Evolutionary conservation across 495 filamentous ascomycete species (phyloP), one percentile per base, ranked within the genome.

Genomic region (Lasiosphaeria miniovina): DNA sequence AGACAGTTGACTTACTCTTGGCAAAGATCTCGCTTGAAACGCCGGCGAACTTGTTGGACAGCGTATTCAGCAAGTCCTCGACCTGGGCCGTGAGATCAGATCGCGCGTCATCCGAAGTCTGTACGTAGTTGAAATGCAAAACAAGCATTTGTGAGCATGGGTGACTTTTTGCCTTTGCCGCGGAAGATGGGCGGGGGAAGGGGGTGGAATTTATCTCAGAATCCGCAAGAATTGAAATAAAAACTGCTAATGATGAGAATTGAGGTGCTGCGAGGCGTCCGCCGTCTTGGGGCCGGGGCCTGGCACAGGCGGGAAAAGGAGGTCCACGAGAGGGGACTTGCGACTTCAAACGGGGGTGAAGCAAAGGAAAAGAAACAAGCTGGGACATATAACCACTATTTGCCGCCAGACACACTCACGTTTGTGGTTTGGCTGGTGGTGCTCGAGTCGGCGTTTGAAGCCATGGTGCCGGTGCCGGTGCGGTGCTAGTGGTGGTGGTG

Each of bases 21-120:
- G 87, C 82, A 65, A 96, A 91, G 51, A 98, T 86, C 68, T 96
- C 91, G 54, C 82, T 84, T 0, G 88, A 92, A 4, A 96, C 83
- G 40, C 81, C 83, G 32, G 87, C 83, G 68, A 96, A 95, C 71
- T 96, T 97, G 68, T 83, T 85, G 24, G 88, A 87, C 3, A 98
- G 76, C 36, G 89, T 86, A 66, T 92, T 87, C 9, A 98, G 80
- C 11, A 96, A 82, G 15, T 94, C 89, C 66, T 96, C 92, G 3
- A 96, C 85, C 0, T 88, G 88, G 3, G 83, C 86, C 4, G 86
- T 85, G 49, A 96, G 84, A 65, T 90, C 88, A 48, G 84, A 82
- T 14, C 65, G 69, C 3, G 71, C 66, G 10, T 74, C 74, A 24
- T 79, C 76, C 4, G 71, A 67, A 9, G 68, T 65, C 74, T 77